Base-by-base conservation (phyloP, 352 stramenopile species). In the Phytophthora cryptogea region DNA sequence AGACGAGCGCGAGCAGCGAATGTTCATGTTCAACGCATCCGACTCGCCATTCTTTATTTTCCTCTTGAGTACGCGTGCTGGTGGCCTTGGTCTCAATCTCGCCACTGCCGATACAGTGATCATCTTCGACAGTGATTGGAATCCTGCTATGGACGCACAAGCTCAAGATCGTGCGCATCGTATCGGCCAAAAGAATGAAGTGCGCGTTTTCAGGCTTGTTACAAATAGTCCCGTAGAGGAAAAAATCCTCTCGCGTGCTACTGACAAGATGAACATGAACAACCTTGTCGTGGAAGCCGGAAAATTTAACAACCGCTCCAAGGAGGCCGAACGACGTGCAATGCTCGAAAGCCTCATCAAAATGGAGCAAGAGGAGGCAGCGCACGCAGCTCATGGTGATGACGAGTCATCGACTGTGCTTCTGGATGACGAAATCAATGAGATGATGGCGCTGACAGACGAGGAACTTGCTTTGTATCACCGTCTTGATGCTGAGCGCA, bases 111-210 rank as follows among this genome's bases (percentile, higher is more conserved):
- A 99, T 65, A 99, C 97, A 5, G 97, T 99, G 6, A 97, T 99
- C 39, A 99, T 99, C 70, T 99, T 99, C 63, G 98, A 99, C 66
- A 98, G 88, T 61, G 97, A 99, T 69, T 99, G 97, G 97, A 99
- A 99, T 73, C 97, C 98, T n/a, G 92, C 97, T 35, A 96, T 97
- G 83, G 92, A 98, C 55, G 89, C 90, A 5, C 92, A 98, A 45
- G 92, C 92, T 3, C 88, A 96, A 60, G 92, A 97, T 76, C 88
- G 92, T 8, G 86, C 86, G 2, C 92, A 98, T 75, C 88, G 92
- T 55, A 97, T 98, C 32, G 92, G 92, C 10, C 86, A 95, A 58
- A 96, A 94, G 72, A 95, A 95, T 55, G 86, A 96, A 72, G 88
- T 96, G 40, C 84, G 86, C 31, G 83, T 96, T 0, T 96, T 94